Base-by-base conservation (phyloP, 352 stramenopile species). In the Globisporangium acanthophoron region DNA sequence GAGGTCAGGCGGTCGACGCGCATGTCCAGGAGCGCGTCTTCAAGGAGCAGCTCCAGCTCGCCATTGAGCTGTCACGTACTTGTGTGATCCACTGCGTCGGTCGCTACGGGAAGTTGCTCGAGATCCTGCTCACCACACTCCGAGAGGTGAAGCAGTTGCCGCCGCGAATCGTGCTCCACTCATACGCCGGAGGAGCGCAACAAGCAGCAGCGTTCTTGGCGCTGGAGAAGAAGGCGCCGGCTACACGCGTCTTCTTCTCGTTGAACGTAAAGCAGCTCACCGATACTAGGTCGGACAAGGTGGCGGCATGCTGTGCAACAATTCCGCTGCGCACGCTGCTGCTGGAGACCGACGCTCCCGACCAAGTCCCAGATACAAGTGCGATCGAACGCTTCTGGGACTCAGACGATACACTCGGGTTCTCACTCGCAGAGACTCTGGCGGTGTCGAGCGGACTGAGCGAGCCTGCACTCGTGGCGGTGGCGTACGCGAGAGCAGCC, bases 71-170 rank as follows among this genome's bases (percentile, higher is more conserved):
- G 39, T 45, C 70, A 35, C 70, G 84, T 24, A 56, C 74, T 2
- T 85, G 75, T 51, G 77, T 94, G 15, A 56, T 94, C 52, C 84
- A 94, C 46, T 94, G 84, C 45, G 84, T 94, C 12, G 80, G 78
- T 0, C 72, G 74, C 20, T 85, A 87, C 35, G 80, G 81, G 1
- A 89, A 88, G 40, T 43, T 94, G 7, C 54, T 94, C 3, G 70
- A 87, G 43, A 65, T 90, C n/a, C 39, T 94, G 15, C 61, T 70
- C 6, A 39, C 27, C 20, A 61, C 46, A 39, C 33, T 61, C 9
- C 57, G 47, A n/a, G 7, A 20, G 31, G 40, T 24, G 18, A 51
- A 62, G 4, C 21, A n/a, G 8, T 64, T 89, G 3, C 76, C 81
- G 13, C 81, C 78, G 12, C 29, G 59, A 2, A 63, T 92, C 27